Base-by-base conservation (phyloP, 805 yeast genomes). In the Candida montana region DNA sequence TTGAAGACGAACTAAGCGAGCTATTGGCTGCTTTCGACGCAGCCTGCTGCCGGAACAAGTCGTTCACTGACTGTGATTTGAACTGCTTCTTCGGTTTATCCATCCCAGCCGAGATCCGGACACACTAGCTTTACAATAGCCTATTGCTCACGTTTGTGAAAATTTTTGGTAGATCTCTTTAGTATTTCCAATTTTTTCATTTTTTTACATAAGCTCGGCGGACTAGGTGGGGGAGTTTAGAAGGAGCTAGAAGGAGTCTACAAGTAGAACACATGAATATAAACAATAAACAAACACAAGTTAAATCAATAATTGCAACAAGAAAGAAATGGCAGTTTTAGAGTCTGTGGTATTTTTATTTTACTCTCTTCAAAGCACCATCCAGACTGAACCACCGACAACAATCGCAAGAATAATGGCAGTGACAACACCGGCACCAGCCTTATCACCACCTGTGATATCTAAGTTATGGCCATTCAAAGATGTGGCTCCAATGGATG, bases 381-480 rank as follows among this genome's bases (percentile, higher is more conserved):
- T 82, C 96, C 98, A 89, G 27, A 79, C 68, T 26, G 84, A 73
- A 19, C 89, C 79, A 29, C 81, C 87, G 17, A 80, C 58, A 19
- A 88, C 53, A 3, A 71, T 58, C 2, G 77, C 75, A 48, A 87
- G 60, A 1, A 83, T 79, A 6, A 87, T 61, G 0, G 90, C 95
- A 0, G 99, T 91, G 33, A 87, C 61, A 18, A 90, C 68, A 36
- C 95, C 95, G 1, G 97, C 96, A 37, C 98, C 98, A 2, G 88
- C 96, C 53, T 72, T 75, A 57, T 87, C 96, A 45, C 75, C 78
- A 0, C 67, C 60, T 1, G 77, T 67, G 33, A 89, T 77, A 1
- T 59, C 64, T 36, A 81, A 59, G 34, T 55, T 58, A 50, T 75
- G 26, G 15, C 31, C 53, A 45, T 39, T 53, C 53, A 50, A 51